These are phyloP conservation scores for Pestalotiopsis sp. DNA, from an alignment of 2,329 filamentous ascomycete species.

Conservation along the genomic window DNA sequence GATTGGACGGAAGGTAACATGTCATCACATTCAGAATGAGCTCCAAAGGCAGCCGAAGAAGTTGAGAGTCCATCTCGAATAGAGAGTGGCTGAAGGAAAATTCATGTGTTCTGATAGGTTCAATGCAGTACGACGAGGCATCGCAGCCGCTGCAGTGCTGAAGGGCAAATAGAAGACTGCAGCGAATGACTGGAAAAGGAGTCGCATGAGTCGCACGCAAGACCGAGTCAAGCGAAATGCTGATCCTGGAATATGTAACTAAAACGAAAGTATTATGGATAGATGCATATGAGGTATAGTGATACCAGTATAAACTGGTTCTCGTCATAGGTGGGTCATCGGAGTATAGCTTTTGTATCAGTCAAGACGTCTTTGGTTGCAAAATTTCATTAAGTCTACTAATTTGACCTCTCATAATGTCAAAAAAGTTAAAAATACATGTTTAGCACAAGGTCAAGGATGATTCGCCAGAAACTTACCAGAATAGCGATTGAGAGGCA, in stretches of 20 bases:
- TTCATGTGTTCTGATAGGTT: background rate
- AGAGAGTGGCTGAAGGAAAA: background rate
- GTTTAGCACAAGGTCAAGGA: no score
- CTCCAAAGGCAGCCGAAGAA: constrained; percentile 10
- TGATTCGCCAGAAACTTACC: no score
- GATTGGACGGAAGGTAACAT: constrained; percentile 11
- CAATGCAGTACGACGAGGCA: background rate
- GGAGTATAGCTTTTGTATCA: no score
- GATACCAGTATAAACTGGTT: no score
- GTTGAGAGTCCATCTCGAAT: constrained; percentile 4
- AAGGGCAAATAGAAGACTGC: background rate
- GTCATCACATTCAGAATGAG: constrained; percentile 11
- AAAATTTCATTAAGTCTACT: no score
- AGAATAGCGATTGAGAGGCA: no score
- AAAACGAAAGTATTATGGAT: background rate
- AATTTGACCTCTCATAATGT: no score
- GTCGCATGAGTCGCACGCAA: background rate
- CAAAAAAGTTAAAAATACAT: no score
- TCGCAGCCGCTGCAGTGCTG: background rate
- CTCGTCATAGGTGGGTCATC: no score
- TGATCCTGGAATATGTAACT: background rate
- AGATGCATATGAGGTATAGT: background rate
- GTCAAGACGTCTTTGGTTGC: no score
- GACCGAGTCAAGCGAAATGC: background rate
- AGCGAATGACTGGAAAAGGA: background rate